Percentiles rank a stretch among this genome's conserved stretches.
These are phyloP conservation scores for Stygiomarasmius scandens DNA, from an alignment of 1,284 basidiomycete genomes.

Conservation along the genomic window DNA sequence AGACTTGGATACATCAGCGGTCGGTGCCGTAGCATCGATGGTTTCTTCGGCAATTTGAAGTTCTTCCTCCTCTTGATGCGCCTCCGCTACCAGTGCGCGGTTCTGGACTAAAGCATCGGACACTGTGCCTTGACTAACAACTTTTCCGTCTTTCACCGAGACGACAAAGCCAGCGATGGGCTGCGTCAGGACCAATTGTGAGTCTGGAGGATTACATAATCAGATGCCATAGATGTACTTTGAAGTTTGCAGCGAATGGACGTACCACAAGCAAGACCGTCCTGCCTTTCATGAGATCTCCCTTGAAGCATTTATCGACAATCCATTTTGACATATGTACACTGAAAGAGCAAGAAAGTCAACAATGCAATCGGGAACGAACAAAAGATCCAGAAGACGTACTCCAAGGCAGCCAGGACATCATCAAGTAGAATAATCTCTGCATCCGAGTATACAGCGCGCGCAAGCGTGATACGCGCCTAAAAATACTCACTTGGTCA, in stretches of 20 bases:
- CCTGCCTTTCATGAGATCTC: slow-evolving; percentile 67
- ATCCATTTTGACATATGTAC: slow-evolving; percentile 77
- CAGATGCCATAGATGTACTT: background rate
- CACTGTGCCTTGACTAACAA: background rate
- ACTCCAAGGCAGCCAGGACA: slow-evolving; percentile 59
- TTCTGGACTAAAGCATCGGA: slow-evolving; percentile 31
- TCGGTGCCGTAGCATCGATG: slow-evolving; percentile 29
- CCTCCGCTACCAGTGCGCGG: slow-evolving; percentile 35
- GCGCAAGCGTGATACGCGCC: slow-evolving; percentile 37
- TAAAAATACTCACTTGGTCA: slow-evolving; percentile 36
- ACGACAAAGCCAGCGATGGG: slow-evolving; percentile 60
- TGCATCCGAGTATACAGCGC: slow-evolving; percentile 69
- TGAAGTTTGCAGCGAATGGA: slow-evolving; percentile 30
- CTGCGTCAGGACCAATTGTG: slow-evolving; percentile 63
- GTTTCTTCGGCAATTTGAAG: slow-evolving; percentile 39
- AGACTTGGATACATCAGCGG: background rate
- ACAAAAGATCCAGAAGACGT: slow-evolving; percentile 8
- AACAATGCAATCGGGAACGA: background rate
- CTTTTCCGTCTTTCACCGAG: slow-evolving; percentile 56
- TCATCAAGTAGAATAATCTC: slow-evolving; percentile 68
- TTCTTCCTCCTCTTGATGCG: slow-evolving; percentile 34
- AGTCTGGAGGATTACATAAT: slow-evolving; percentile 38
- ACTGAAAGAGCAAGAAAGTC: background rate
- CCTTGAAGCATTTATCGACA: slow-evolving; percentile 72
- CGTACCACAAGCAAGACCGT: slow-evolving; percentile 74